Base-by-base conservation (phyloP, 176 grass and related monocot genomes). In the Aegilops sharonensis region DNA sequence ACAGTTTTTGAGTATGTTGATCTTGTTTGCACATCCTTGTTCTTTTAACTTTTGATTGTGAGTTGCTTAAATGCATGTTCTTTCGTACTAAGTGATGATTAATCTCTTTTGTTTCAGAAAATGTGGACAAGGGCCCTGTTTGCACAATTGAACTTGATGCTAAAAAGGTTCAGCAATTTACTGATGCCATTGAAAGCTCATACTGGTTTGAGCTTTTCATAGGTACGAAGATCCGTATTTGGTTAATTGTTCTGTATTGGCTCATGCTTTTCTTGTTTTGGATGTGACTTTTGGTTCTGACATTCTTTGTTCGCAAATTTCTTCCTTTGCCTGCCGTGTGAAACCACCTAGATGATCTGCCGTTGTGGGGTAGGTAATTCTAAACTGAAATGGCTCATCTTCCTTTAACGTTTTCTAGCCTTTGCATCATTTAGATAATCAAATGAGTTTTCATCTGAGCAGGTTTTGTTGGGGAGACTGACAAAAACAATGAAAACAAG, bases 151-250 rank as follows among this genome's bases (percentile, higher is more conserved):
- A 93, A 80, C 93, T 99, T 87, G 90, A 99, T 96, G 79, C 54
- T 84, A 67, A 79, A 31, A 96, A 99, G 71, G 92, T 93, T 81
- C 85, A 91, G 82, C 92, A 99, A 72, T 99, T 99, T 89, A 87
- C 78, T 30, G 90, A 99, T 91, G 97, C 97, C 37, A 93, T 99
- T 82, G 94, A 93, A 80, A 96, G 57, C 85, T 93, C 88, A 68
- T 99, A 99, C 88, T 99, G 97, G 97, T 99, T 94, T 94, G 97
- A 99, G 79, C 93, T 99, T 83, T 99, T 99, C 83, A 99, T 99
- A 87, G 97, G 97, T 99, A 89, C 74, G 48, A 45, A 17, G 50
- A 86, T 84, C 2, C 10, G 37, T 83, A 71, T 84, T 87, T 89
- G 9, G n/a, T 91, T 68, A 71, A 84, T 89, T 82, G 13, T 23